Conservation (phyloP, 805 yeast genomes). For the Spencermartinsiella europaea region DNA sequence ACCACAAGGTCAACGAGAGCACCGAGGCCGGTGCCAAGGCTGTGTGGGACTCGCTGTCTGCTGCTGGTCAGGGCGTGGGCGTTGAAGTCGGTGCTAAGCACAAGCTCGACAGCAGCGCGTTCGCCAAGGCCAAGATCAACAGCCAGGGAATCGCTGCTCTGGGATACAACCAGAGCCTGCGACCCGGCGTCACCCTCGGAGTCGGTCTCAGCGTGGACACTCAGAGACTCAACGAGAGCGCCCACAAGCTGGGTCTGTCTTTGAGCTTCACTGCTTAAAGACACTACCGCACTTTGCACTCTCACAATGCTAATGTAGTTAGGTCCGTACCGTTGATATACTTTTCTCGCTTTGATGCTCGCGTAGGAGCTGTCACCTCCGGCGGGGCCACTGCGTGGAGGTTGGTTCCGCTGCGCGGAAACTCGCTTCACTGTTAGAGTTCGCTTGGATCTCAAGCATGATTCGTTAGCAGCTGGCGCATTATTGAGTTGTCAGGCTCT, state of each 20-base stretch:
- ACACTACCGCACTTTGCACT: neutral
- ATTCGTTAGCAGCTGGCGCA: no score
- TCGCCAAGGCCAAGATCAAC: slow-evolving; percentile 94
- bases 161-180: slow-evolving; percentile 88
- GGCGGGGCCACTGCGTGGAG: no score
- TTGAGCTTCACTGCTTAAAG: slow-evolving; percentile 83
- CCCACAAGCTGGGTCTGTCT: slow-evolving; percentile 96
- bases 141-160: slow-evolving; percentile 93
- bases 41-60: slow-evolving; percentile 78
- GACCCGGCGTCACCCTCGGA: slow-evolving; percentile 96
- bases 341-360: no score
- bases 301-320: no score
- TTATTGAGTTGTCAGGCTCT: no score
- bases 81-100: slow-evolving; percentile 96
- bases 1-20: slow-evolving; percentile 86
- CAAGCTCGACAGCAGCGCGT: slow-evolving; percentile 78
- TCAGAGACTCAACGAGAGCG: slow-evolving; percentile 89
- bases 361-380: no score
- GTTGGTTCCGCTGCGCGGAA: no score
- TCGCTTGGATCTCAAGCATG: no score
- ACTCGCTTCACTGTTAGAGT: no score
- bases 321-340: no score
- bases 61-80: slow-evolving; percentile 73
- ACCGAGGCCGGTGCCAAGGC: slow-evolving; percentile 99
- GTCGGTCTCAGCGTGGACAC: slow-evolving; percentile 97